Evolutionary conservation across 192 early-diverging fungal species (phyloP).

Genomic region (Tieghemiomyces parasiticus): DNA sequence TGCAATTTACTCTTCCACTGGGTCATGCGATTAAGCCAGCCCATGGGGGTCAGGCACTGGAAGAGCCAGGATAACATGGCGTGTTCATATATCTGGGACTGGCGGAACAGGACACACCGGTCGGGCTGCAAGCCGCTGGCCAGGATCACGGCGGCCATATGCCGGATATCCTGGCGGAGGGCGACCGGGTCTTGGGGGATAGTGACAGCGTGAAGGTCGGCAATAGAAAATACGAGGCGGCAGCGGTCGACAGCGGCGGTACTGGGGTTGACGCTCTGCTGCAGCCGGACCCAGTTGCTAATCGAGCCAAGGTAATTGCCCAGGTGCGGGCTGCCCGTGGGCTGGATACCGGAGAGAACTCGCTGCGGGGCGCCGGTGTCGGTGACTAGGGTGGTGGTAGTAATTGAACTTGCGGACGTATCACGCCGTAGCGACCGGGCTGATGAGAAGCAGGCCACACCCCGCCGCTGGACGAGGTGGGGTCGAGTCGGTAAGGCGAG

Average conservation of each 20-base stretch:
- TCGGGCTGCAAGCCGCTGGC: slow-evolving; percentile 73
- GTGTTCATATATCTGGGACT: slow-evolving; percentile 64
- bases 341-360: slow-evolving; percentile 83
- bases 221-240: slow-evolving; percentile 54
- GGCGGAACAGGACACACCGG: slow-evolving; percentile 62
- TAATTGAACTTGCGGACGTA: too few relatives aligned
- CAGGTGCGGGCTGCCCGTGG: slow-evolving; percentile 82
- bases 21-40: slow-evolving; percentile 87
- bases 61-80: slow-evolving; percentile 75
- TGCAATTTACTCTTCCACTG: slow-evolving; percentile 72
- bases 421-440: too few relatives aligned
- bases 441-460: too few relatives aligned
- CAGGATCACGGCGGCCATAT: slow-evolving; percentile 63
- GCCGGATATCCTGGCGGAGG: slow-evolving; percentile 43
- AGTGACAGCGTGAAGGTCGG: slow-evolving; percentile 86
- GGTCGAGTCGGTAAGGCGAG: too few relatives aligned
- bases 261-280: slow-evolving; percentile 20
- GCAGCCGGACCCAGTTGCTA: slow-evolving; percentile 68
- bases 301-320: slow-evolving; percentile 92
- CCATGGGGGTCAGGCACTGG: slow-evolving; percentile 72
- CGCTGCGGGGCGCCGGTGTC: neutral
- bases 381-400: neutral
- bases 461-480: too few relatives aligned
- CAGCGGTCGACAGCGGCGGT: neutral
- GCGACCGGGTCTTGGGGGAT: slow-evolving; percentile 43